Evolutionary conservation across 495 filamentous ascomycete genomes (phyloP).

Genomic region (Bombardia bombarda): DNA sequence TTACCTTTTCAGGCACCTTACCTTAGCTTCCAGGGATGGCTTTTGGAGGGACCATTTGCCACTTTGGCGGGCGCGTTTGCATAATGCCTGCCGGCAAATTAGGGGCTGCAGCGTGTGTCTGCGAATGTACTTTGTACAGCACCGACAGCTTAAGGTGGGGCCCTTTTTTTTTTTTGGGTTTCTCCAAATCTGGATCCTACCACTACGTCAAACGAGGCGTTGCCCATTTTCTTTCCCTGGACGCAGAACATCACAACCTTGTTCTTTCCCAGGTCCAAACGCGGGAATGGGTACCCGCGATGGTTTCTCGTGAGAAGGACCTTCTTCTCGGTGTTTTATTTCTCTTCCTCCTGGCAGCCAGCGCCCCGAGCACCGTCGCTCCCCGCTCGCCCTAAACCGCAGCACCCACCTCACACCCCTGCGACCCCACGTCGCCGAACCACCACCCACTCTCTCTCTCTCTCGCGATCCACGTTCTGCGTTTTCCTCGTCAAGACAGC

Average conservation of each 20-base stretch:
- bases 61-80: too few species aligned
- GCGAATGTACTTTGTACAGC: too few species aligned
- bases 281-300: constrained; percentile 11
- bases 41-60: too few species aligned
- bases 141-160: background rate
- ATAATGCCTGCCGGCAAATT: too few species aligned
- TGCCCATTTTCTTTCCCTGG: constrained; percentile 7
- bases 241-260: constrained; percentile 2
- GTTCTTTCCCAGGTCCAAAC: constrained; percentile 16
- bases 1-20: too few species aligned
- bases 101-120: too few species aligned
- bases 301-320: constrained; percentile 6
- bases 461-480: background rate
- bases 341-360: background rate
- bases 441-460: background rate
- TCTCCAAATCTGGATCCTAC: too few species aligned
- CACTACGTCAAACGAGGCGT: too few species aligned
- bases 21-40: too few species aligned
- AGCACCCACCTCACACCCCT: too few species aligned
- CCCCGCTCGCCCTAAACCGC: too few species aligned
- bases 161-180: background rate
- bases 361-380: too few species aligned
- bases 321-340: background rate
- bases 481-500: background rate
- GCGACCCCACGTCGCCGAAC: constrained; percentile 4